phyloP scores from a whole-genome alignment of 2,329 filamentous ascomycete genomes.

The Sarocladium brachiariae region DNA sequence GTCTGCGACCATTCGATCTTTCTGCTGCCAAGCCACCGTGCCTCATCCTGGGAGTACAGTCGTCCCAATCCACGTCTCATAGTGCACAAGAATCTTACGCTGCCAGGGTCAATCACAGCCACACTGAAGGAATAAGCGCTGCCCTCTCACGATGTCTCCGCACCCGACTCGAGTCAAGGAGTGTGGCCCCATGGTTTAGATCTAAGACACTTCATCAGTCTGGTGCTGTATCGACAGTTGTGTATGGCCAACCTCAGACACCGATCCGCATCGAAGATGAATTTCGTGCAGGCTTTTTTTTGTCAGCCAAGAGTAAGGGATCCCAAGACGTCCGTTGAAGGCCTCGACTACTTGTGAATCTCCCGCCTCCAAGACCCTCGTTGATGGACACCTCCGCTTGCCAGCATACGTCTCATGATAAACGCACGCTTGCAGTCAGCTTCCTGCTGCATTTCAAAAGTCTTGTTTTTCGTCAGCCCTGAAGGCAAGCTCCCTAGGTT shows the following conservation, averaged over 20 bases:
- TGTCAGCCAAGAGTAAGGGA: background rate
- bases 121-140: background rate
- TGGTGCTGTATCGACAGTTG: slow-evolving; percentile 3
- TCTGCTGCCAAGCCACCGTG: background rate
- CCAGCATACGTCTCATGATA: too few relatives aligned
- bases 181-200: background rate
- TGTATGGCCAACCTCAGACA: background rate
- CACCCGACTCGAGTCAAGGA: background rate
- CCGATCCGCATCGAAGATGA: background rate
- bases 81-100: background rate
- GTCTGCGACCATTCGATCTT: background rate
- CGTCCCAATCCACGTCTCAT: background rate
- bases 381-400: too few relatives aligned
- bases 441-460: too few relatives aligned
- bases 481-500: too few relatives aligned
- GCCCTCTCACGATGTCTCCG: background rate
- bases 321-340: too few relatives aligned
- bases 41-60: background rate
- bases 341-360: too few relatives aligned
- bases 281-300: background rate
- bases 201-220: slow-evolving; percentile 3
- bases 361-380: too few relatives aligned
- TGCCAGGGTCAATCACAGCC: background rate
- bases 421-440: too few relatives aligned
- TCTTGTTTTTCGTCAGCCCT: too few relatives aligned